These are phyloP conservation scores for Malus hybrid DNA, from an alignment of 331 rosid genomes.

Conservation along the genomic window DNA sequence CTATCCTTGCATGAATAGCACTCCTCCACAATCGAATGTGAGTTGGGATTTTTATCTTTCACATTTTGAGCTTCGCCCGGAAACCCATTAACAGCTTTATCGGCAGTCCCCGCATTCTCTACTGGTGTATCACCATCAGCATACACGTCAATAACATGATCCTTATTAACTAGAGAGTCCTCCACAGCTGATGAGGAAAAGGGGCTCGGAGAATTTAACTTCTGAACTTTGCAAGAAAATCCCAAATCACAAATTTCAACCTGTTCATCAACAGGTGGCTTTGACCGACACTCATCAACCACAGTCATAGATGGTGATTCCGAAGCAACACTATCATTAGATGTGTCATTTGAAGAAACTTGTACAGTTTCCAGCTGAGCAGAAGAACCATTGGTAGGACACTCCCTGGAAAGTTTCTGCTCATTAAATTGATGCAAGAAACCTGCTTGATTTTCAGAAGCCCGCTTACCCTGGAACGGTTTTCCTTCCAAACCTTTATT, in stretches of 20 bases:
- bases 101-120: neutral
- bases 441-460: constrained; percentile 16
- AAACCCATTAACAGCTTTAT: neutral
- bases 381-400: constrained; percentile 16
- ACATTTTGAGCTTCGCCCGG: constrained; percentile 13
- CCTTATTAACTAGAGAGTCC: constrained; percentile 10
- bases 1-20: constrained; percentile 9
- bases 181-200: neutral
- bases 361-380: constrained; percentile 6
- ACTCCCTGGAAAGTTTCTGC: neutral
- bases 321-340: neutral
- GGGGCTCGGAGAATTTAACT: neutral
- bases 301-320: neutral
- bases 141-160: constrained; percentile 9
- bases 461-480: constrained; percentile 7
- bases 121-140: constrained; percentile 11
- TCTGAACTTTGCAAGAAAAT: constrained; percentile 11
- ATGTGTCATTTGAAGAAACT: constrained; percentile 21
- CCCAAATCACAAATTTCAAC: constrained; percentile 5
- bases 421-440: neutral
- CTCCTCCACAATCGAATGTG: constrained; percentile 2
- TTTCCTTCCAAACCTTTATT: constrained; percentile 20
- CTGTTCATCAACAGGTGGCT: constrained; percentile 18
- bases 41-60: neutral
- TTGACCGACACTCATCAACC: constrained; percentile 2